Evolutionary conservation across 2,329 filamentous ascomycete species (phyloP).

Genomic region (Alternaria gaisen): DNA sequence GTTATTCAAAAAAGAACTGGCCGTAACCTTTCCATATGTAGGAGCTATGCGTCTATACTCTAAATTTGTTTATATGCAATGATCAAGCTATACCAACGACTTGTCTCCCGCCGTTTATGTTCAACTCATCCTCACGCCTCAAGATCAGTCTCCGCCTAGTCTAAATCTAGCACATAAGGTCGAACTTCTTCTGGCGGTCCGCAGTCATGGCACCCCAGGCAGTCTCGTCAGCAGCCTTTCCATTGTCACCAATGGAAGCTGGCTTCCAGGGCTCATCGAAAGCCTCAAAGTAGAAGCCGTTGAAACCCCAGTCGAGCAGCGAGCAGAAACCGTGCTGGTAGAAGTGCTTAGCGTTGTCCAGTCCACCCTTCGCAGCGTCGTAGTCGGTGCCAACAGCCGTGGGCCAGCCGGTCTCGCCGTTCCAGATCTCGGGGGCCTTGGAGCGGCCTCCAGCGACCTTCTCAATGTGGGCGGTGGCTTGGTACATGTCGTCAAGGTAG

Average conservation of each 20-base stretch:
- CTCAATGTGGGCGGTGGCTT: conserved; percentile 71
- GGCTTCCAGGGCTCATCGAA: conserved; percentile 79
- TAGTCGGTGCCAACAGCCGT: conserved; percentile 66
- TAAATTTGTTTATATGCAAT: not conserved
- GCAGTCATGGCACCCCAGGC: conserved; percentile 74
- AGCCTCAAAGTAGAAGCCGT: conserved; percentile 77
- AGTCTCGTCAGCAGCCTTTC: conserved; percentile 68
- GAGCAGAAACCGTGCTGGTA: conserved; percentile 70
- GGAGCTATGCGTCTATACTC: conserved; percentile 2
- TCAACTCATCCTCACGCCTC: not conserved
- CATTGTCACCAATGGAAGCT: conserved; percentile 68
- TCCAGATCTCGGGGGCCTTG: conserved; percentile 67
- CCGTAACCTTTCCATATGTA: not conserved
- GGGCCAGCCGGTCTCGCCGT: conserved; percentile 34
- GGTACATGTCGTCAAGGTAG: conserved; percentile 73
- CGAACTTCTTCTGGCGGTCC: conserved; percentile 67
- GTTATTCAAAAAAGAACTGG: not conserved
- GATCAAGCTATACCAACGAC: not conserved
- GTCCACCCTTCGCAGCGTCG: conserved; percentile 67
- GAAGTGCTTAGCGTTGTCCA: conserved; percentile 67
- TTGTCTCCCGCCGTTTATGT: not conserved
- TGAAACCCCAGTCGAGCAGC: conserved; percentile 70
- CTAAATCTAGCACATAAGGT: conserved; percentile 54
- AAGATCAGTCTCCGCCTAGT: not conserved
- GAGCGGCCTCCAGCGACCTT: conserved; percentile 62